Evolutionary conservation across 495 filamentous ascomycete genomes (phyloP).

Genomic region (Aspergillus nanangensis): DNA sequence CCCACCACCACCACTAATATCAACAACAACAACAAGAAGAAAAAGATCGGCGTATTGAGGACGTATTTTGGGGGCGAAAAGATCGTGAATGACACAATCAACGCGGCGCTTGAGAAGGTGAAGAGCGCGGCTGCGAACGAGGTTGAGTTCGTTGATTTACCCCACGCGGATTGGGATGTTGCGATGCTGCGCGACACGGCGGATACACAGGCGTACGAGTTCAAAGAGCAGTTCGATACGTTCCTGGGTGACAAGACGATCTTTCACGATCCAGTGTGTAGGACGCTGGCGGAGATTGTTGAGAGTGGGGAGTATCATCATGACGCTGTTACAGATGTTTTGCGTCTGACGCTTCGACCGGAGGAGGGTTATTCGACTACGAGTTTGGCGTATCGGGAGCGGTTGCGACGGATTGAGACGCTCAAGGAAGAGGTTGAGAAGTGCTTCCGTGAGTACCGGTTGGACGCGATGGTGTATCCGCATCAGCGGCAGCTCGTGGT

Average conservation of each 20-base stretch:
- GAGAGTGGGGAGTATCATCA: conserved; percentile 51
- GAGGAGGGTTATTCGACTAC: conserved; percentile 31
- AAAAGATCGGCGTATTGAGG: conserved; percentile 37
- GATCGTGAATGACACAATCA: too few species aligned
- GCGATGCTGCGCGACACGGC: conserved; percentile 33
- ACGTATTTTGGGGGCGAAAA: too few species aligned
- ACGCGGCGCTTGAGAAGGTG: conserved; percentile 18
- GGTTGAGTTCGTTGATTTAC: conserved; percentile 30
- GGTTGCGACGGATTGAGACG: conserved; percentile 37
- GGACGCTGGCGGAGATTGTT: conserved; percentile 47
- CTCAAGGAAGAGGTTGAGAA: conserved; percentile 41
- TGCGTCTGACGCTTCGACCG: conserved; percentile 13
- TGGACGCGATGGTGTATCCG: conserved; percentile 62
- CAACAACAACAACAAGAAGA: conserved; percentile 21
- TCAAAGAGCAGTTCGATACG: conserved; percentile 44
- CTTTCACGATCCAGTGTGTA: too few species aligned
- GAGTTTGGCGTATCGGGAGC: conserved; percentile 38
- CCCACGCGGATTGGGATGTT: conserved; percentile 44
- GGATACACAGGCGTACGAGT: conserved; percentile 59
- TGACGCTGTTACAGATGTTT: conserved; percentile 40
- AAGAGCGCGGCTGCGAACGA: conserved; percentile 15
- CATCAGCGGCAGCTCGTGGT: conserved; percentile 63
- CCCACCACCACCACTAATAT: background rate
- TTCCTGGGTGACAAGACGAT: conserved; percentile 27
- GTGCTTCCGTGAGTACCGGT: conserved; percentile 40